phyloP scores from a whole-genome alignment of 768 basidiomycete genomes.

The Auriculariales sp. region DNA sequence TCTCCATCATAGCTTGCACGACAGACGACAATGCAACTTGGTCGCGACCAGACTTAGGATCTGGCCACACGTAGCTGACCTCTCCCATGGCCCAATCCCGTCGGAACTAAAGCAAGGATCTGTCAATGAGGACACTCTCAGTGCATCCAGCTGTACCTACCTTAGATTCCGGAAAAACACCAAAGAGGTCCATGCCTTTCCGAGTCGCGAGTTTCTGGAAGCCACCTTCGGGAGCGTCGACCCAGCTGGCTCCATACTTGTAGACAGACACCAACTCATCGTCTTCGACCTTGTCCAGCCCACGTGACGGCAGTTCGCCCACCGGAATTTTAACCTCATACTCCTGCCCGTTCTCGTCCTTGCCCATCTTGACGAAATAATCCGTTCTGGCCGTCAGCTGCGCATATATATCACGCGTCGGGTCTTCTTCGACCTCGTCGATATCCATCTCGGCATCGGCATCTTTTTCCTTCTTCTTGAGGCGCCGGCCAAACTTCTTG shows the following conservation, averaged over 20 bases:
- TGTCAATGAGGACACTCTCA: neutral
- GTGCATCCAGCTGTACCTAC: slow-evolving; percentile 7
- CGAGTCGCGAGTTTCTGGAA: slow-evolving; percentile 60
- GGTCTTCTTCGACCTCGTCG: slow-evolving; percentile 13
- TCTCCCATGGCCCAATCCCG: slow-evolving; percentile 75
- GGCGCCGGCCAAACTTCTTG: slow-evolving; percentile 49
- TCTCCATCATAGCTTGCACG: slow-evolving; percentile 61
- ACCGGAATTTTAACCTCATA: slow-evolving; percentile 12
- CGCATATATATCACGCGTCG: slow-evolving; percentile 16
- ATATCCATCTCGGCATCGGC: slow-evolving; percentile 17
- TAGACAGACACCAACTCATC: slow-evolving; percentile 70
- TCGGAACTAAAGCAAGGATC: slow-evolving; percentile 41
- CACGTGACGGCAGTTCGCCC: slow-evolving; percentile 6
- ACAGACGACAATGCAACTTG: slow-evolving; percentile 82
- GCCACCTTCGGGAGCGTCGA: slow-evolving; percentile 73
- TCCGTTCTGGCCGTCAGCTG: slow-evolving; percentile 31
- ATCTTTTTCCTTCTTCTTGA: slow-evolving; percentile 16
- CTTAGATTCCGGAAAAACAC: slow-evolving; percentile 66
- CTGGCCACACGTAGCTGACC: slow-evolving; percentile 73
- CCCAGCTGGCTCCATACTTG: slow-evolving; percentile 83
- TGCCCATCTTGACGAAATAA: slow-evolving; percentile 34
- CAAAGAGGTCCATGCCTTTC: slow-evolving; percentile 79
- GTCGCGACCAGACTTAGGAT: slow-evolving; percentile 44
- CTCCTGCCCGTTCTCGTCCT: slow-evolving; percentile 21
- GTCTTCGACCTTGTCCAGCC: slow-evolving; percentile 36